Conservation (phyloP, 805 yeast genomes). For the Helenozyma baotianmanensis region DNA sequence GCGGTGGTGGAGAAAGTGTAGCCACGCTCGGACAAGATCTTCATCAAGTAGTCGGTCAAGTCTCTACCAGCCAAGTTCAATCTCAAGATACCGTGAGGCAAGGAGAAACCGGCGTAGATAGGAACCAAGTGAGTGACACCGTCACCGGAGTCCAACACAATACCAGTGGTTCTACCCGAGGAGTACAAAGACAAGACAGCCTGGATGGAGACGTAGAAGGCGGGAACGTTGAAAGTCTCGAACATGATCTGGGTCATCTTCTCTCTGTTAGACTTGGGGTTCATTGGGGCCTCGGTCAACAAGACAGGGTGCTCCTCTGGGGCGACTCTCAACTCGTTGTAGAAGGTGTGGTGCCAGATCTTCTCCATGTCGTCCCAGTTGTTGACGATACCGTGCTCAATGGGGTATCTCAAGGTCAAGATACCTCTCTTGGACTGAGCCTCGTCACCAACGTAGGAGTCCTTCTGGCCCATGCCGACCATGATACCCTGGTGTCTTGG, state of each 20-base stretch:
- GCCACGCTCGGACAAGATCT: conserved; percentile 97
- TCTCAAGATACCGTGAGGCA: conserved; percentile 98
- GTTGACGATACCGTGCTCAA: conserved; percentile 99
- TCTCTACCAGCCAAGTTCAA: conserved; percentile 99
- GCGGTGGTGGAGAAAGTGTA: conserved; percentile 98
- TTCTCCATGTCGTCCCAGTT: conserved; percentile 99
- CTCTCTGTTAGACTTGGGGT: conserved; percentile 99
- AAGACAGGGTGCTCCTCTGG: conserved; percentile 99
- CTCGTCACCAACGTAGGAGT: conserved; percentile 99
- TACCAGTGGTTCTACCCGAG: conserved; percentile 99
- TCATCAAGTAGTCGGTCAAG: conserved; percentile 98
- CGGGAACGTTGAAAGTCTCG: conserved; percentile 99
- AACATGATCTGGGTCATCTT: conserved; percentile 99
- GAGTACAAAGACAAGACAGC: conserved; percentile 98
- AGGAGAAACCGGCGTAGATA: conserved; percentile 98
- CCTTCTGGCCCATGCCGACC: conserved; percentile 99
- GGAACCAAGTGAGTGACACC: conserved; percentile 99
- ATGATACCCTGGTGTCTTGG: conserved; percentile 99
- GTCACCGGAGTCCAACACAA: conserved; percentile 98
- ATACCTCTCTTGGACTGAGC: conserved; percentile 99
- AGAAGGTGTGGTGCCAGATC: conserved; percentile 99
- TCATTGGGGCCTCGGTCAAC: conserved; percentile 99
- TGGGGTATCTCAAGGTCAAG: conserved; percentile 96
- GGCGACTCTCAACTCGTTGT: conserved; percentile 99
- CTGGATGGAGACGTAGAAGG: conserved; percentile 97